A percentile compares a stretch with the other conserved stretches of the same genome.
These are phyloP conservation scores for Salvia rosmarinus DNA, from an alignment of 257 asterid species.

Conservation along the genomic window DNA sequence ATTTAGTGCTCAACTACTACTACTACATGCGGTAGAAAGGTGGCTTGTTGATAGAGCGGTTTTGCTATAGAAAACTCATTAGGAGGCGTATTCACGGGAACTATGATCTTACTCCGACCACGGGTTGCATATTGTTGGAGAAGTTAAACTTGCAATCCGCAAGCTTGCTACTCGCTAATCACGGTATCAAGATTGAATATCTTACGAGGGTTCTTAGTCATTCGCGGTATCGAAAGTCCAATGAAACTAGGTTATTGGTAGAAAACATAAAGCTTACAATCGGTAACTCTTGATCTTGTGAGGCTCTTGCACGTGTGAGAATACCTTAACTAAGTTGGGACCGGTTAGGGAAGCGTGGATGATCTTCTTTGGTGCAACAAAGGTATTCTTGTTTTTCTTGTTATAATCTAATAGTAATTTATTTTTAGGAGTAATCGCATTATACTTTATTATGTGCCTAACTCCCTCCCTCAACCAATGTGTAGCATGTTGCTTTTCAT, in stretches of 20 bases:
- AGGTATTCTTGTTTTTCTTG: constrained; percentile 51
- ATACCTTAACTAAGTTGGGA: constrained; percentile 81
- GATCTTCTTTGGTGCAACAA: constrained; percentile 99
- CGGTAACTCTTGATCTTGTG: constrained; percentile 41
- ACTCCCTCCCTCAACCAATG: background rate
- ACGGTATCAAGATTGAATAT: constrained; percentile 65
- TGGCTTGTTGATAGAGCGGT: constrained; percentile 99
- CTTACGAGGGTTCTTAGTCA: constrained; percentile 95
- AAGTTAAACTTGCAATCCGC: constrained; percentile 86
- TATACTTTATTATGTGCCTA: constrained; percentile 16
- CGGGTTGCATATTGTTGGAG: constrained; percentile 98
- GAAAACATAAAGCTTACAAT: constrained; percentile 20
- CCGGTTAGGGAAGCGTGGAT: constrained; percentile 97
- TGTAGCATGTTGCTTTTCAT: constrained; percentile 75
- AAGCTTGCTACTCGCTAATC: constrained; percentile 97
- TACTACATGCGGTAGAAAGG: constrained; percentile 74
- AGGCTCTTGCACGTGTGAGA: constrained; percentile 99
- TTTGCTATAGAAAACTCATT: constrained; percentile 91
- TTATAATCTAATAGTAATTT: constrained; percentile 15
- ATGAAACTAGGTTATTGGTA: constrained; percentile 15
- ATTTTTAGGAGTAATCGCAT: constrained; percentile 9
- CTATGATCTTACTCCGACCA: constrained; percentile 94
- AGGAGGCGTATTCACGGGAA: constrained; percentile 99
- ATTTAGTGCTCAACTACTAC: constrained; percentile 25
- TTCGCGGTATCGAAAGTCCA: constrained; percentile 71